Evolutionary conservation across 169 alveolate genomes (phyloP).

Genomic region (Amoebophrya sp.): DNA sequence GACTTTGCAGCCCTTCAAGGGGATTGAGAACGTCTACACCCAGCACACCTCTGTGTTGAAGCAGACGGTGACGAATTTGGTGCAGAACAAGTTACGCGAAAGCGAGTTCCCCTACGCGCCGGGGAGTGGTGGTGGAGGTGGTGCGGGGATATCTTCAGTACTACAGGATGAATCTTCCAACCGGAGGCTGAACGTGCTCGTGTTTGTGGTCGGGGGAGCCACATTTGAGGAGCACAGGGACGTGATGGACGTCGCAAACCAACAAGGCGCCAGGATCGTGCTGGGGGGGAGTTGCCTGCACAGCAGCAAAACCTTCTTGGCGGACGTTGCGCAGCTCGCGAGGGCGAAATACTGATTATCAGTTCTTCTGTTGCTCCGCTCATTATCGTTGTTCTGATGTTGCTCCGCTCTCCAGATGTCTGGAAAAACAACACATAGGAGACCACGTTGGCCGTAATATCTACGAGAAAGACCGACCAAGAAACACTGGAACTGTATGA

Average conservation of each 20-base stretch:
- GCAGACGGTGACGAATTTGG: not conserved
- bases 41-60: constrained; percentile 63
- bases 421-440: too few species aligned
- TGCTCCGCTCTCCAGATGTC: too few species aligned
- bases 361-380: too few species aligned
- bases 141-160: too few species aligned
- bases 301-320: constrained; percentile 26
- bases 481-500: too few species aligned
- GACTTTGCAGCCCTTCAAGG: constrained; percentile 16
- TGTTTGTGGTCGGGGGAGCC: constrained; percentile 79
- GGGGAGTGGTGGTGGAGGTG: not conserved
- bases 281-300: constrained; percentile 33
- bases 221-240: constrained; percentile 82
- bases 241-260: constrained; percentile 41
- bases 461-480: too few species aligned
- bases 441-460: too few species aligned
- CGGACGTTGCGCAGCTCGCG: constrained; percentile 33
- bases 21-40: constrained; percentile 67
- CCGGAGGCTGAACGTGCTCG: constrained; percentile 39
- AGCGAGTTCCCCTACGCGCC: not conserved
- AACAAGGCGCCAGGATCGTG: constrained; percentile 13
- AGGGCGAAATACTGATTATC: not conserved
- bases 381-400: too few species aligned
- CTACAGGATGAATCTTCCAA: too few species aligned
- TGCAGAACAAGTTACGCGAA: not conserved